Evolutionary conservation across 441 rosid species (phyloP), one percentile per base, ranked within the genome.

Genomic region (Corymbia citriodora): DNA sequence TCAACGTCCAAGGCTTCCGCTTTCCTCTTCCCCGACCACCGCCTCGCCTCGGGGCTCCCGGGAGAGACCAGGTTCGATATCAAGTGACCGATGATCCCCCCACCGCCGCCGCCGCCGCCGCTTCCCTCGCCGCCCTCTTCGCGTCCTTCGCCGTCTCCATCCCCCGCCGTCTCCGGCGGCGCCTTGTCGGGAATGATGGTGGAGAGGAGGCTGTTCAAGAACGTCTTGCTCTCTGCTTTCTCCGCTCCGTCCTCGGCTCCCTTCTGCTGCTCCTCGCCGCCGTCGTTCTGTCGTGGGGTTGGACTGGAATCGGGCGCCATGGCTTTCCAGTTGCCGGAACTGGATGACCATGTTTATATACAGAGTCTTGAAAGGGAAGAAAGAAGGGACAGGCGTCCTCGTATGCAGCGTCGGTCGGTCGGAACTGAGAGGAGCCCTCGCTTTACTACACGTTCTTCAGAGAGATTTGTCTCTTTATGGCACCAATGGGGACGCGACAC

Each of bases 131-230:
- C 52, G 8, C 1, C 63, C 10, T 33, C 29, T 53, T 18, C 55
- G 40, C 8, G 19, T 16, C 90, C 74, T 13, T 55, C 85, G 18
- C 25, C 17, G 6, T 21, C 23, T 27, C 40, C 87, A 1, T 25
- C 72, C 25, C 0, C 53, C 36, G 11, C 17, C 12, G 61, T 50
- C 13, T 21, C 72, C 2, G 74, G 53, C 40, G 40, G 57, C 31
- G 21, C 57, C 49, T 74, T 45, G 2, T 54, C 87, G 31, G 83
- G 90, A 55, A 89, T 29, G 29, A 89, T 90, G 91, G 89, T 93
- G 25, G 93, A 91, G 50, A 94, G 90, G 55, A 94, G 89, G 87
- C 83, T 91, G 48, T 89, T 93, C 68, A 96, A 70, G 40, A 93
- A 55, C 85, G 93, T 94, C 79, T 93, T 93, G 36, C 92, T 91